These are phyloP conservation scores for Globisporangium recalcitrans DNA, from an alignment of 352 stramenopile species.

Conservation along the genomic window DNA sequence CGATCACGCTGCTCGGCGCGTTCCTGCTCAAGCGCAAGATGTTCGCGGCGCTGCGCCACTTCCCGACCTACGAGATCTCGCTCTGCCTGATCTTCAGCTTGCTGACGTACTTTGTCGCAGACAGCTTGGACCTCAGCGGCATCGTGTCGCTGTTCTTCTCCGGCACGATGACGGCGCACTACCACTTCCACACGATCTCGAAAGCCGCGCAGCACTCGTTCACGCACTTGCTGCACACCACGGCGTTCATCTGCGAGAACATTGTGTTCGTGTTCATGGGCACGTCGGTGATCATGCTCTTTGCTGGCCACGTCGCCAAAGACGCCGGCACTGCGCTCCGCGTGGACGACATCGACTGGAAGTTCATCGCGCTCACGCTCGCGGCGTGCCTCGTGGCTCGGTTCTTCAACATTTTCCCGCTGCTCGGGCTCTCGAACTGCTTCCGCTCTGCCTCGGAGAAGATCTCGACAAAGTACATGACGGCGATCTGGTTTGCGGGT, in stretches of 20 bases:
- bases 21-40: constrained; percentile 74
- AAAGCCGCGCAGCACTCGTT: constrained; percentile 78
- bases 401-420: constrained; percentile 74
- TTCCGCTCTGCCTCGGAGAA: constrained; percentile 41
- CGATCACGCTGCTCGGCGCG: constrained; percentile 68
- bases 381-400: constrained; percentile 60
- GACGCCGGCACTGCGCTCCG: constrained; percentile 50
- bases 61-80: constrained; percentile 84
- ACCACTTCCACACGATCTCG: constrained; percentile 85
- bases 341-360: constrained; percentile 78
- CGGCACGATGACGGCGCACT: constrained; percentile 84
- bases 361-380: constrained; percentile 76
- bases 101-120: constrained; percentile 80
- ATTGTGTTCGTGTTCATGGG: constrained; percentile 88
- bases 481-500: constrained; percentile 90
- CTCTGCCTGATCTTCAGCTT: constrained; percentile 83
- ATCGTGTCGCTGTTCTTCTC: constrained; percentile 95
- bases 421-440: constrained; percentile 72
- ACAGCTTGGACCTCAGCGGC: constrained; percentile 78
- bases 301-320: constrained; percentile 58
- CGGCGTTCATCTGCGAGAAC: constrained; percentile 77
- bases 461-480: constrained; percentile 76
- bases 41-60: constrained; percentile 70
- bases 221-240: constrained; percentile 78
- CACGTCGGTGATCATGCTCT: constrained; percentile 81